These are phyloP conservation scores for Sclerotinia nivalis DNA, from an alignment of 2,329 filamentous ascomycete genomes.

Conservation along the genomic window DNA sequence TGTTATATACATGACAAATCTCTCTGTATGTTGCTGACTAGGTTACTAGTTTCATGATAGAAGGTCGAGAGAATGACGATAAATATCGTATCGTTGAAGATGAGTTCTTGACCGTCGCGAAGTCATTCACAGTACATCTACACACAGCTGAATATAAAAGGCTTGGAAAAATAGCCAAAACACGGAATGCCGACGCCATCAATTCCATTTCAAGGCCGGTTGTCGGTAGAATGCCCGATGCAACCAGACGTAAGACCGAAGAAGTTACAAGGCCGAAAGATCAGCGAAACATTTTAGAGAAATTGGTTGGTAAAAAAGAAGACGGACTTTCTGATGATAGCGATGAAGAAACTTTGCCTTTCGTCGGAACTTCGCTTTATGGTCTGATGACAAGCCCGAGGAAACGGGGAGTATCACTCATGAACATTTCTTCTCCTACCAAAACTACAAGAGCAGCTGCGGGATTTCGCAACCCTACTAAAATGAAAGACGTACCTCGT, in stretches of 20 bases:
- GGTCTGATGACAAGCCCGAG: constrained; percentile 48
- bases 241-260: constrained; percentile 39
- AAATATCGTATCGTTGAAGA: constrained; percentile 82
- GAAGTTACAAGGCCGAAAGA: constrained; percentile 42
- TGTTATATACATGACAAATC: not conserved
- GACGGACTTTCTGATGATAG: constrained; percentile 37
- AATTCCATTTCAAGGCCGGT: constrained; percentile 45
- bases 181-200: constrained; percentile 53
- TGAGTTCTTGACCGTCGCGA: constrained; percentile 68
- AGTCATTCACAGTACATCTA: constrained; percentile 70
- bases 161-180: constrained; percentile 58
- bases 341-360: constrained; percentile 39
- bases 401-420: constrained; percentile 39
- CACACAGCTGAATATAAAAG: constrained; percentile 76
- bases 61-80: constrained; percentile 68
- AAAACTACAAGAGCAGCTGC: constrained; percentile 40
- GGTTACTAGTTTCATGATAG: constrained; percentile 53
- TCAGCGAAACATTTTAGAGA: constrained; percentile 42
- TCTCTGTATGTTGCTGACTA: not conserved
- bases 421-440: constrained; percentile 30
- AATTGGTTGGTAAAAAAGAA: constrained; percentile 31
- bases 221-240: constrained; percentile 38
- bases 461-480: constrained; percentile 35
- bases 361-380: constrained; percentile 45
- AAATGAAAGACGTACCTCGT: not conserved